Evolutionary conservation across 805 yeast genomes (phyloP).

Genomic region (Hanseniaspora clermontiae): DNA sequence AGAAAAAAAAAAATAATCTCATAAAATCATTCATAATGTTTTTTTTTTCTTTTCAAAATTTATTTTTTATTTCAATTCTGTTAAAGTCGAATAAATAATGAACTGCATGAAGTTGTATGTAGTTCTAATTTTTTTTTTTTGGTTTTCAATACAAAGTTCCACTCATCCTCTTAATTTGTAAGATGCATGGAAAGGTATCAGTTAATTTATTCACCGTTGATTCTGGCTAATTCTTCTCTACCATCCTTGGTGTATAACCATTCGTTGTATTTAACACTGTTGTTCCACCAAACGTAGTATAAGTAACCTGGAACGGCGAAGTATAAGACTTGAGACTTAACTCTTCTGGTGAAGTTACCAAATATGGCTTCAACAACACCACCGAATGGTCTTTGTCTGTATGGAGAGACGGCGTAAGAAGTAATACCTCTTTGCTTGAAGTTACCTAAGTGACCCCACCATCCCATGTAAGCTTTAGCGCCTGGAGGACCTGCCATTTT

Average conservation of each 20-base stretch:
- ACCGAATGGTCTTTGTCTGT: conserved; percentile 82
- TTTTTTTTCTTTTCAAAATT: neutral
- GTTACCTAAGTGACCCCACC: conserved; percentile 92
- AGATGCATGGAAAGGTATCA: neutral
- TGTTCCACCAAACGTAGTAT: conserved; percentile 77
- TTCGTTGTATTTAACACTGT: conserved; percentile 81
- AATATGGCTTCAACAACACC: conserved; percentile 75
- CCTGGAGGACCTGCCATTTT: conserved; percentile 55
- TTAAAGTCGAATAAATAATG: neutral
- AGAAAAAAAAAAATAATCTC: neutral
- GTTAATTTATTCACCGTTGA: conserved; percentile 26
- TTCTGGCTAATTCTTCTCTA: conserved; percentile 78
- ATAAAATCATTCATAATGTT: neutral
- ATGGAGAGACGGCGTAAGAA: conserved; percentile 83
- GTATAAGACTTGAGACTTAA: conserved; percentile 69
- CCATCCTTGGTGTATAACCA: conserved; percentile 96
- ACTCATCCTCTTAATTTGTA: too few relatives aligned
- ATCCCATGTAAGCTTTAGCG: conserved; percentile 76
- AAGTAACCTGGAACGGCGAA: conserved; percentile 63
- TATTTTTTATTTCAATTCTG: neutral
- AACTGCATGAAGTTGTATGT: neutral
- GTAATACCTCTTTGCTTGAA: conserved; percentile 79
- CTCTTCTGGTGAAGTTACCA: conserved; percentile 91
- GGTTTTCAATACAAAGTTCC: too few relatives aligned
- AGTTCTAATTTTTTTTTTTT: too few relatives aligned